Evolutionary conservation across 495 filamentous ascomycete species (phyloP).

Genomic region (Xylaria curta): DNA sequence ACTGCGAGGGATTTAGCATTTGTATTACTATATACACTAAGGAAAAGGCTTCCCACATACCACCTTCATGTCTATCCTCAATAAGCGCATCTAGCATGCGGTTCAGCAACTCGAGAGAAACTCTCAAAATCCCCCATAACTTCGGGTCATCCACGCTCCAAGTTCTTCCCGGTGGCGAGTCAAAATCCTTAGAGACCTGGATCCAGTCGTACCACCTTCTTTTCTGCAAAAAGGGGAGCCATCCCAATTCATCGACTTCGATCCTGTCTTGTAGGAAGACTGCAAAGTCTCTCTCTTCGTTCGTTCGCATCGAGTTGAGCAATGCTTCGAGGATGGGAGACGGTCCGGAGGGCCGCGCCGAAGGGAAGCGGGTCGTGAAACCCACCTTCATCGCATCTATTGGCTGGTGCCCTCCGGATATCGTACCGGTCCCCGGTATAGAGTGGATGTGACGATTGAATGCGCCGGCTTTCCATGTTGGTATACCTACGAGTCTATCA

Average conservation of each 20-base stretch:
- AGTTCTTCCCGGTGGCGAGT: neutral
- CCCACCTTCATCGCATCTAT: neutral
- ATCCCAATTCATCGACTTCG: neutral
- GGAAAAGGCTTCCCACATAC: neutral
- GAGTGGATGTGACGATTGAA: neutral
- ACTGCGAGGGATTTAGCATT: constrained; percentile 8
- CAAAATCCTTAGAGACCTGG: neutral
- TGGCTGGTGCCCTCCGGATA: constrained; percentile 1
- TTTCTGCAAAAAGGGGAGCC: constrained; percentile 8
- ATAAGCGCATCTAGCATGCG: constrained; percentile 8
- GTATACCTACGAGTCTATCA: fast-evolving
- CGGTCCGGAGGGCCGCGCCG: neutral
- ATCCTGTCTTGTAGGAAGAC: neutral
- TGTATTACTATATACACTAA: neutral
- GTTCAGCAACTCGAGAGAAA: constrained; percentile 1
- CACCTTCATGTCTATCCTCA: constrained; percentile 7
- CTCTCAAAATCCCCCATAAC: neutral
- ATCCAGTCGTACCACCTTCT: constrained; percentile 9
- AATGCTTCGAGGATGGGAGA: neutral
- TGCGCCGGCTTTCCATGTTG: constrained; percentile 1
- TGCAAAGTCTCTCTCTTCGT: neutral
- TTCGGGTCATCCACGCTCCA: constrained; percentile 10
- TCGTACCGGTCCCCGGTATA: neutral
- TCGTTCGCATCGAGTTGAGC: neutral
- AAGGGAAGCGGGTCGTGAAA: neutral